Conservation (phyloP, 352 stramenopile genomes). For the Phytophthora multivora region DNA sequence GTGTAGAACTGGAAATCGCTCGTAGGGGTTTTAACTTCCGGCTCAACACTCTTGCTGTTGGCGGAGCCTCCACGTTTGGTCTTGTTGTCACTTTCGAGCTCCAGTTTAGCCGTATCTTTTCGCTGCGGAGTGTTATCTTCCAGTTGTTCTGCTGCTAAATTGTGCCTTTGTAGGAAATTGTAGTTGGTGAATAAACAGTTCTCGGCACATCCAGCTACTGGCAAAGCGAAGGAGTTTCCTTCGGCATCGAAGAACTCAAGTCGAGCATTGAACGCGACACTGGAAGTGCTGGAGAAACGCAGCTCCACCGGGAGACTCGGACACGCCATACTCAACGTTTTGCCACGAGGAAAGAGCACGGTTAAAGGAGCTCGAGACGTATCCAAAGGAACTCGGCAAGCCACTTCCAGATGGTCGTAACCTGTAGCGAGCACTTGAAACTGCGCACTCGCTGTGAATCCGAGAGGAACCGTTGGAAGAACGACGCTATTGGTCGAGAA, state of each 20-base stretch:
- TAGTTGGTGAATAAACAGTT: slow-evolving; percentile 94
- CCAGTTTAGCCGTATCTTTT: slow-evolving; percentile 9
- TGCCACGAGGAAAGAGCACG: slow-evolving; percentile 90
- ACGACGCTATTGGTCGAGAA: slow-evolving; percentile 88
- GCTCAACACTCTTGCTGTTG: slow-evolving; percentile 2
- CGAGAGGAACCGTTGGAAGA: slow-evolving; percentile 90
- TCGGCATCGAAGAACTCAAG: slow-evolving; percentile 94
- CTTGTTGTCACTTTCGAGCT: not conserved
- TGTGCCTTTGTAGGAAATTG: slow-evolving; percentile 72
- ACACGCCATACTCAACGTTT: slow-evolving; percentile 84
- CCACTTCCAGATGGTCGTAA: slow-evolving; percentile 93
- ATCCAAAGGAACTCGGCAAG: slow-evolving; percentile 79
- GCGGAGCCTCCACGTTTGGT: not conserved
- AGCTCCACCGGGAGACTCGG: slow-evolving; percentile 86
- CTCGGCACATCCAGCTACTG: slow-evolving; percentile 88
- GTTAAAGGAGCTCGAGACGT: slow-evolving; percentile 78
- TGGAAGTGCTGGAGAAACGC: slow-evolving; percentile 76
- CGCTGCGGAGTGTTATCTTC: slow-evolving; percentile 11
- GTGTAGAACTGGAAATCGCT: slow-evolving; percentile 49
- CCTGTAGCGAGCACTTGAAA: slow-evolving; percentile 88
- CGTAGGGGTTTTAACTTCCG: not conserved
- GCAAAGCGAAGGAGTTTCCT: slow-evolving; percentile 85
- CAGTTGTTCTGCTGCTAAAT: slow-evolving; percentile 12
- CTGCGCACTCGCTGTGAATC: slow-evolving; percentile 55
- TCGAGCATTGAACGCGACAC: slow-evolving; percentile 90